Evolutionary conservation across 2,329 filamentous ascomycete genomes (phyloP), one percentile per base, ranked within the genome.

Genomic region (Dactylellina cionopaga): DNA sequence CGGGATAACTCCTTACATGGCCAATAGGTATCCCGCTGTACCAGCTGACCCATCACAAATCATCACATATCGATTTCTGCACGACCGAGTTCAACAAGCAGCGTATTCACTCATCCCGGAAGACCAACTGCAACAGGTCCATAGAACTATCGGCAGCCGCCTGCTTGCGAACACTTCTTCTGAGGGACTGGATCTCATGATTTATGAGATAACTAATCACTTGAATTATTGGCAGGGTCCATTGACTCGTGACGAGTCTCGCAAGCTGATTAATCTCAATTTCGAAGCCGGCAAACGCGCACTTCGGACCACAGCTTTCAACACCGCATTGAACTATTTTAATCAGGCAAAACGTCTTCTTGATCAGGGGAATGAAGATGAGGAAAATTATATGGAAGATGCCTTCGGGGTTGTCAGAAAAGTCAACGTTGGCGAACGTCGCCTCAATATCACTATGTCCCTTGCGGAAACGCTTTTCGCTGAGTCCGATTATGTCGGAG

Each of bases 201-300:
- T 77, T 41, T 77, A 77, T 56, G 76, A 77, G 66, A 76, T 77
- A 29, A 76, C 76, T 9, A 77, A 77, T 60, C 76, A 77, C 33
- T 73, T 77, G 39, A 77, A 77, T 60, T 76, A 76, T 56, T 77
- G 76, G 76, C 58, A 75, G 33, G 75, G 75, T 41, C 76, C 76
- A 37, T 46, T 77, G 56, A 75, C 69, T 37, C 70, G 55, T 33
- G 47, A 73, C 5, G 76, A 77, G 35, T 68, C 71, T 29, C 73
- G 71, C 15, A 74, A 75, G 44, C 74, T 77, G 2, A 77, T 77
- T 70, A 70, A 73, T 22, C 56, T 77, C 19, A 77, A 77, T 44
- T 65, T 75, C 41, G 71, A 72, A 41, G 76, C 76, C 17, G 76
- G 76, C 2, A 77, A 76, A 63, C 75, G 75, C 31, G 76, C 76